These are phyloP conservation scores for Besnoitia besnoiti DNA, from an alignment of 169 alveolate genomes.

Conservation along the genomic window DNA sequence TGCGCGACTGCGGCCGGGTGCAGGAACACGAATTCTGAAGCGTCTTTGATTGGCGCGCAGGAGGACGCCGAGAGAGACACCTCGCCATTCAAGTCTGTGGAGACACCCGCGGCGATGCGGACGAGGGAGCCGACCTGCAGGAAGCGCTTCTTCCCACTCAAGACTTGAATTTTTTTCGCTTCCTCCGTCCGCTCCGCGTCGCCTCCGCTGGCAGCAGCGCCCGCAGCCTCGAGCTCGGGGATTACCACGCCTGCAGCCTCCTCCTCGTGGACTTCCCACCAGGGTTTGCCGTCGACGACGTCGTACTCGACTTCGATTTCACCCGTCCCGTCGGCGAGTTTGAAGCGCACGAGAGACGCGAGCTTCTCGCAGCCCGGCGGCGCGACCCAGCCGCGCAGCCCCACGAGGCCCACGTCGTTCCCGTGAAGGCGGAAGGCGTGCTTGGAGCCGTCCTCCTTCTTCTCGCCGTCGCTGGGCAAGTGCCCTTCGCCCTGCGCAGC, in stretches of 20 bases:
- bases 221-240: not conserved
- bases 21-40: not conserved
- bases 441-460: not conserved
- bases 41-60: slow-evolving; percentile 27
- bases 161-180: not conserved
- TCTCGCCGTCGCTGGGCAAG: not conserved
- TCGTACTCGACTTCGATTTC: slow-evolving; percentile 43
- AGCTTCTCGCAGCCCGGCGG: slow-evolving; percentile 27
- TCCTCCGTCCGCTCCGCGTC: not conserved
- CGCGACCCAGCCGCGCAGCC: slow-evolving; percentile 41
- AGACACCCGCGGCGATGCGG: not conserved
- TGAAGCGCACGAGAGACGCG: slow-evolving; percentile 38
- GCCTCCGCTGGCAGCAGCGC: not conserved
- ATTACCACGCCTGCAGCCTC: not conserved
- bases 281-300: not conserved
- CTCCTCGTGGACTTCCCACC: not conserved
- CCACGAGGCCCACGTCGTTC: slow-evolving; percentile 25
- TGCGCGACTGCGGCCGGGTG: slow-evolving; percentile 37
- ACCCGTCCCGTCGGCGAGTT: slow-evolving; percentile 34
- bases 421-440: slow-evolving; percentile 14
- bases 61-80: slow-evolving; percentile 1
- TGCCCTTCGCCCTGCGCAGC: not conserved
- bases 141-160: not conserved
- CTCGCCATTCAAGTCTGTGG: not conserved
- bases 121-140: slow-evolving; percentile 17